phyloP scores from a whole-genome alignment of 2,329 filamentous ascomycete species.

The Pseudogymnoascus verrucosus region DNA sequence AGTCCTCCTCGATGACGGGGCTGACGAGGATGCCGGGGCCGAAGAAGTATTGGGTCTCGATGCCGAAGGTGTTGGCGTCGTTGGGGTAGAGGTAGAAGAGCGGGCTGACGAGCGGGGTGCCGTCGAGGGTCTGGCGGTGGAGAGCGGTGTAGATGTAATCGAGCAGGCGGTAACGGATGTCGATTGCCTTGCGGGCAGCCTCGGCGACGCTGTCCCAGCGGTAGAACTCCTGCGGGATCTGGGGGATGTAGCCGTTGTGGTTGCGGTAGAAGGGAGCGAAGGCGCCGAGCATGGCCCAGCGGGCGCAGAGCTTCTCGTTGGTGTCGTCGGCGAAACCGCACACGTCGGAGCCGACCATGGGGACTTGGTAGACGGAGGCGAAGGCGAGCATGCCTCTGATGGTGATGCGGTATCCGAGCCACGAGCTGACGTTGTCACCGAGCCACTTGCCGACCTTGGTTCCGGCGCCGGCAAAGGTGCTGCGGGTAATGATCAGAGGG shows the following conservation, averaged over 20 bases:
- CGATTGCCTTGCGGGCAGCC: constrained; percentile 60
- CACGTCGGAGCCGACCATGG: constrained; percentile 64
- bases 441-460: constrained; percentile 54
- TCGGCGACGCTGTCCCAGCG: constrained; percentile 54
- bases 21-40: constrained; percentile 41
- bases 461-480: constrained; percentile 67
- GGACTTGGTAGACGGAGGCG: constrained; percentile 57
- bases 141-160: constrained; percentile 74
- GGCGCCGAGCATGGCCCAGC: constrained; percentile 67
- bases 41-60: constrained; percentile 45
- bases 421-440: constrained; percentile 49
- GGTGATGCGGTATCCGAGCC: constrained; percentile 51
- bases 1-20: constrained; percentile 39
- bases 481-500: constrained; percentile 66
- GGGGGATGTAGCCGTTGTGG: constrained; percentile 48
- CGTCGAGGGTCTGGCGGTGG: constrained; percentile 49
- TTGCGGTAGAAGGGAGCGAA: constrained; percentile 72
- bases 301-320: constrained; percentile 60
- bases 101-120: constrained; percentile 59
- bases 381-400: constrained; percentile 55
- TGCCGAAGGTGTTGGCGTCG: constrained; percentile 37
- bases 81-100: constrained; percentile 63
- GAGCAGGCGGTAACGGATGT: constrained; percentile 65
- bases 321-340: constrained; percentile 67
- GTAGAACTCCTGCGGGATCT: constrained; percentile 64